phyloP scores from a whole-genome alignment of 768 basidiomycete genomes.

The Suillus clintonianus region DNA sequence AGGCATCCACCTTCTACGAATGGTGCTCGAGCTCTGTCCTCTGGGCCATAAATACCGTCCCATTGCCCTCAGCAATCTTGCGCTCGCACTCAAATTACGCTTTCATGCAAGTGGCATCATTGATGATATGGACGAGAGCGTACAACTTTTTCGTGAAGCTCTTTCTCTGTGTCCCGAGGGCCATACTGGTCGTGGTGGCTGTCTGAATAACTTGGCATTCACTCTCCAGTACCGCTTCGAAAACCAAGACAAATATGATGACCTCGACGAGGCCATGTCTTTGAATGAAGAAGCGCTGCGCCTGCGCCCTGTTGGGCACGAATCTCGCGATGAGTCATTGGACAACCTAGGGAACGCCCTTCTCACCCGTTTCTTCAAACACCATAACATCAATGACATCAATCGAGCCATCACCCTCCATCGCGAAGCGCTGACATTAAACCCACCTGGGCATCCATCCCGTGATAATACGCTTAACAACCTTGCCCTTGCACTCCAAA shows the following conservation, averaged over 20 bases:
- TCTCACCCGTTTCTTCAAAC: conserved; percentile 1
- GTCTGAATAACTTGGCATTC: neutral
- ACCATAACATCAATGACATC: conserved; percentile 12
- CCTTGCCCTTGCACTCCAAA: conserved; percentile 13
- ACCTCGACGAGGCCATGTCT: conserved; percentile 15
- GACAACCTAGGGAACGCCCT: conserved; percentile 16
- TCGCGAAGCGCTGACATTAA: neutral
- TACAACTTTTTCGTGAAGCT: no score
- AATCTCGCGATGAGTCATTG: neutral
- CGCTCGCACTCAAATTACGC: no score
- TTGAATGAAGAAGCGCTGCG: neutral
- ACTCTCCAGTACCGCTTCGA: conserved; percentile 9
- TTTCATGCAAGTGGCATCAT: no score
- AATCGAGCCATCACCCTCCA: conserved; percentile 13
- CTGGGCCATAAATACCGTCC: no score
- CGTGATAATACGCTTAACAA: conserved; percentile 7
- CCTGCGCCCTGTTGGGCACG: conserved; percentile 5
- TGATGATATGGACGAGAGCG: no score
- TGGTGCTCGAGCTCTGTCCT: no score
- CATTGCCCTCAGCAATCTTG: no score
- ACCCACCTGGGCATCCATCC: neutral
- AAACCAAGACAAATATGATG: conserved; percentile 2
- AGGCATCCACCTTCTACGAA: no score
- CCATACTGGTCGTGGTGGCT: no score
- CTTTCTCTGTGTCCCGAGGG: no score